phyloP scores from a whole-genome alignment of 306 rosid genomes.

The Rosa multiflora region DNA sequence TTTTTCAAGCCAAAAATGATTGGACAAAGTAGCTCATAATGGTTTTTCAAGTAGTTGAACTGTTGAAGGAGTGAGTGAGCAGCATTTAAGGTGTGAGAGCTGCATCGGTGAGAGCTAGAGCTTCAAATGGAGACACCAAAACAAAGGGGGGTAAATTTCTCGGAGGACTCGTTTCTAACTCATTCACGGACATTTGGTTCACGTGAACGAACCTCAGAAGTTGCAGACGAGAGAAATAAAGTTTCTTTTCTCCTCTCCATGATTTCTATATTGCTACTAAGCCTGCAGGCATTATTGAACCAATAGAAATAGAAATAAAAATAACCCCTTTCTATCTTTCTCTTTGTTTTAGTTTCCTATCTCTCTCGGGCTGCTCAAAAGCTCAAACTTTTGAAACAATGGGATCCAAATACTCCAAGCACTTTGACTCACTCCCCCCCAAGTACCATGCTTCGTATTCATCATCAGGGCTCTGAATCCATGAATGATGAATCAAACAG shows the following conservation, averaged over 20 bases:
- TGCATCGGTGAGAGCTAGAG: conserved; percentile 26
- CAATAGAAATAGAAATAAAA: not conserved
- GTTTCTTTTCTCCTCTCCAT: conserved; percentile 32
- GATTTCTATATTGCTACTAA: conserved; percentile 25
- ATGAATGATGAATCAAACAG: not conserved
- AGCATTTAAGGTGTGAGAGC: conserved; percentile 4
- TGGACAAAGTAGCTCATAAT: not conserved
- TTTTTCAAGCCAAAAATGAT: not conserved
- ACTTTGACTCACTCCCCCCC: conserved; percentile 2
- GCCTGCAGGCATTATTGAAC: conserved; percentile 35
- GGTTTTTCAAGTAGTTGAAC: not conserved
- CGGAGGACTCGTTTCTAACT: conserved; percentile 8
- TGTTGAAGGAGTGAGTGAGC: not conserved
- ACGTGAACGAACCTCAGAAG: conserved; percentile 45
- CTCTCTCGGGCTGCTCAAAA: conserved; percentile 18
- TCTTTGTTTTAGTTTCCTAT: not conserved
- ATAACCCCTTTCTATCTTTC: not conserved
- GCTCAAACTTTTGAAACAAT: not conserved
- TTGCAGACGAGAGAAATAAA: conserved; percentile 36
- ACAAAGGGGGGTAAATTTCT: conserved; percentile 22
- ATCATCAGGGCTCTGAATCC: conserved; percentile 6
- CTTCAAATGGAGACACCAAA: conserved; percentile 9
- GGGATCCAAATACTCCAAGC: conserved; percentile 16
- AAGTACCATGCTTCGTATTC: not conserved
- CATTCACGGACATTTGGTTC: conserved; percentile 41